These are phyloP conservation scores for Castanospermum australe DNA, from an alignment of 306 rosid species.

Conservation along the genomic window DNA sequence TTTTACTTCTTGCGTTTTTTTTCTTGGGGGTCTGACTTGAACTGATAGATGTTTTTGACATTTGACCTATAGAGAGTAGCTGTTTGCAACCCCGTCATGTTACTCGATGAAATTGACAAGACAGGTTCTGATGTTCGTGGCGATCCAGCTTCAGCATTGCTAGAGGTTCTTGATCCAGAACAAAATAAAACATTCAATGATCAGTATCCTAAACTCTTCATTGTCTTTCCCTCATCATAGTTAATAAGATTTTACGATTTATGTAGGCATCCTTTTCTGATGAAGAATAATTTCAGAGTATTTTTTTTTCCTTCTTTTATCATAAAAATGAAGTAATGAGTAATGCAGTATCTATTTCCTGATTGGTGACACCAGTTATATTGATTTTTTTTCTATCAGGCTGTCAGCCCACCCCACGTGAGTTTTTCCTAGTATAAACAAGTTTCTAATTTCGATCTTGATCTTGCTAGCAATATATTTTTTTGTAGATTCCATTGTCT, in stretches of 20 bases:
- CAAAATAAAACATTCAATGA: slow-evolving; percentile 90
- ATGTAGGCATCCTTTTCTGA: neutral
- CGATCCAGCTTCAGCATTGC: slow-evolving; percentile 96
- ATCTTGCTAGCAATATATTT: slow-evolving; percentile 12
- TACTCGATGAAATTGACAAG: slow-evolving; percentile 95
- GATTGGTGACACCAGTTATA: neutral
- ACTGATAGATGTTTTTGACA: slow-evolving; percentile 24
- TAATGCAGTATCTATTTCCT: slow-evolving; percentile 12
- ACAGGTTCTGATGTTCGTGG: slow-evolving; percentile 96
- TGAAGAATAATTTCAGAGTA: neutral
- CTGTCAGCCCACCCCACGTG: neutral
- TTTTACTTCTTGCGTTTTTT: neutral
- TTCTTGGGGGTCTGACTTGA: neutral
- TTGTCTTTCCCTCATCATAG: neutral
- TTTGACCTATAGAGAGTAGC: slow-evolving; percentile 59
- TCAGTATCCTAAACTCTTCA: slow-evolving; percentile 79
- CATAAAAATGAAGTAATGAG: neutral
- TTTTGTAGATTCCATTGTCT: neutral
- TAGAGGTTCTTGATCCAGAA: slow-evolving; percentile 98
- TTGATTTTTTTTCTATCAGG: slow-evolving; percentile 6
- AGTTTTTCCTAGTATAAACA: neutral
- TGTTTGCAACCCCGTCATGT: slow-evolving; percentile 94
- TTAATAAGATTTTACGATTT: neutral
- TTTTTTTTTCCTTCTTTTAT: neutral
- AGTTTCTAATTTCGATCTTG: neutral